Evolutionary conservation across 441 rosid species (phyloP).

Genomic region (Pelargonium citronellum): DNA sequence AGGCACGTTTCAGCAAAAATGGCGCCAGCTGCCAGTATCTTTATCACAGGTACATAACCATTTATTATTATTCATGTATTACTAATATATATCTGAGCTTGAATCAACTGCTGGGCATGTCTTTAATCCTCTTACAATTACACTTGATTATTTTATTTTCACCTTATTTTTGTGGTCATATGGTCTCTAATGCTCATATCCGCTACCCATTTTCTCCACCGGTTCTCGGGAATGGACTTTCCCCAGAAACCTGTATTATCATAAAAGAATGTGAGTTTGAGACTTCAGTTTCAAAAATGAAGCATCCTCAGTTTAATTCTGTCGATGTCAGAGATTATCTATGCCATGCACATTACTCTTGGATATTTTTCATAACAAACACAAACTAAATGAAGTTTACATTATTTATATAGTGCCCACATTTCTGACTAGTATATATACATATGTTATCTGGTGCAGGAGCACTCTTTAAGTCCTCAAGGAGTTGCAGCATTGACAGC

Average conservation of each 20-base stretch:
- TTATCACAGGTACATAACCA: conserved; percentile 47
- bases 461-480: conserved; percentile 55
- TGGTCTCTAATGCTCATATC: neutral
- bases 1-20: conserved; percentile 79
- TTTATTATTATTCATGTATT: conserved; percentile 6
- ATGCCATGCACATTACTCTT: neutral
- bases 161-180: neutral
- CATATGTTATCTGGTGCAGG: conserved; percentile 40
- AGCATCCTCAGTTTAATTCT: neutral
- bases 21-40: conserved; percentile 80
- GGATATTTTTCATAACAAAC: neutral
- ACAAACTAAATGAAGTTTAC: neutral
- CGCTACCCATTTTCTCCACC: neutral
- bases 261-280: neutral
- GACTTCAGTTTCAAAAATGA: neutral
- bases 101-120: neutral
- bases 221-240: neutral
- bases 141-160: neutral
- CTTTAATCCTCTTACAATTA: neutral
- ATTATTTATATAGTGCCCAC: neutral
- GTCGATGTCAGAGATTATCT: neutral
- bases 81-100: neutral
- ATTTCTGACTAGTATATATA: neutral
- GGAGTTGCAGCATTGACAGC: conserved; percentile 64
- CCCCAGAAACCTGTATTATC: neutral